Evolutionary conservation across 495 filamentous ascomycete genomes (phyloP).

Genomic region (Amphirosellinia nigrospora): DNA sequence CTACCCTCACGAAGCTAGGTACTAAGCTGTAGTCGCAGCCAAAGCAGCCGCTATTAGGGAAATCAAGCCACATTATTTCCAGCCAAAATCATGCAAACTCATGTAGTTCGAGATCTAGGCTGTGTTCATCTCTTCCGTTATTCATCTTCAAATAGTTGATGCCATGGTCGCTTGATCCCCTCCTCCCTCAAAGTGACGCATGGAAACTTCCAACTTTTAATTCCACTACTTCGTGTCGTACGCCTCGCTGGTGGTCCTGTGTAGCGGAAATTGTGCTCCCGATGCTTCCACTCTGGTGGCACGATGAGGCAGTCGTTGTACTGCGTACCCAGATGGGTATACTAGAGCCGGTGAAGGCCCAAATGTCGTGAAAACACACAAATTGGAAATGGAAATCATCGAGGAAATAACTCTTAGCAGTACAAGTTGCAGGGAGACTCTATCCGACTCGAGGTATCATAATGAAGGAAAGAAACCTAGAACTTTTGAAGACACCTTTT

Average conservation of each 20-base stretch:
- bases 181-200: neutral
- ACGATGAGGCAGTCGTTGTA: conserved; percentile 15
- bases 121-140: neutral
- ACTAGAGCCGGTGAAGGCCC: conserved; percentile 12
- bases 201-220: conserved; percentile 6
- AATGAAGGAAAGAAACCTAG: conserved; percentile 38
- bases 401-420: conserved; percentile 34
- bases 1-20: neutral
- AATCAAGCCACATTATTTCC: conserved; percentile 10
- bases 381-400: conserved; percentile 28
- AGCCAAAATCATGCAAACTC: neutral
- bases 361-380: conserved; percentile 36
- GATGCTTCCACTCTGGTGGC: neutral
- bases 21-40: conserved; percentile 9
- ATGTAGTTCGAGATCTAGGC: conserved; percentile 4
- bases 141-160: conserved; percentile 5
- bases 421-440: conserved; percentile 36
- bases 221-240: neutral
- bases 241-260: neutral
- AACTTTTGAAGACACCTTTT: conserved; percentile 56
- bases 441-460: conserved; percentile 51
- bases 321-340: neutral
- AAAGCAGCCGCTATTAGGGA: conserved; percentile 13
- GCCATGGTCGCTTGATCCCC: neutral
- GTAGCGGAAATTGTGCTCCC: neutral